Conservation (phyloP, 495 filamentous ascomycete species). For the Hypomontagnella submonticulosa region DNA sequence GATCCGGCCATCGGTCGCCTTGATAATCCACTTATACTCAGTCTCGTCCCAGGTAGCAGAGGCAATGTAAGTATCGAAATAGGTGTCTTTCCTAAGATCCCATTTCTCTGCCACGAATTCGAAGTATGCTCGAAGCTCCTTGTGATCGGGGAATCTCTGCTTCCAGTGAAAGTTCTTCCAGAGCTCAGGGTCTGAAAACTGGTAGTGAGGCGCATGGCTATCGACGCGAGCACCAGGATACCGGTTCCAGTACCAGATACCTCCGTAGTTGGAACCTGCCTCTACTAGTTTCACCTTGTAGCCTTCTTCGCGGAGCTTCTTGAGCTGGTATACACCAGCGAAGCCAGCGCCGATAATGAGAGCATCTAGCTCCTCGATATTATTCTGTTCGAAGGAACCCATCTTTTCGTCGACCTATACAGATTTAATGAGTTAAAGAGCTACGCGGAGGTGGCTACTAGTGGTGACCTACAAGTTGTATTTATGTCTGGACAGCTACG, state of each 20-base stretch:
- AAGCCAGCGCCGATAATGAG: constrained; percentile 67
- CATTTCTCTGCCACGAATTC: constrained; percentile 63
- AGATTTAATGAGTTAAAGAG: not conserved
- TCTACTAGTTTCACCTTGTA: constrained; percentile 59
- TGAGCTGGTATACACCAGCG: constrained; percentile 48
- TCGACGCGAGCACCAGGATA: constrained; percentile 67
- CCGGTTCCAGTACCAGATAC: constrained; percentile 65
- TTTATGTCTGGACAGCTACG: not conserved
- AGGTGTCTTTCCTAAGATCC: constrained; percentile 61
- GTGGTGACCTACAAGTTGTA: not conserved
- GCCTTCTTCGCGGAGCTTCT: constrained; percentile 46
- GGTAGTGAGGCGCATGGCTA: constrained; percentile 61
- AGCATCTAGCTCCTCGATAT: constrained; percentile 56
- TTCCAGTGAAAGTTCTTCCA: constrained; percentile 66
- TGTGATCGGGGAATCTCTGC: constrained; percentile 61
- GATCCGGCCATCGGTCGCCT: constrained; percentile 57
- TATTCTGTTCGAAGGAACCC: constrained; percentile 29
- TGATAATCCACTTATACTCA: constrained; percentile 58
- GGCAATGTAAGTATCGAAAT: constrained; percentile 61
- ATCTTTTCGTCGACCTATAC: constrained; percentile 19
- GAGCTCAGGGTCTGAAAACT: constrained; percentile 62
- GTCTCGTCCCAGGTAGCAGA: constrained; percentile 58
- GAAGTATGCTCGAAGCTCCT: constrained; percentile 66
- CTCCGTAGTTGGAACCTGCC: constrained; percentile 59
- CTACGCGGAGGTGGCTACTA: not conserved